A percentile compares a stretch with the other conserved stretches of the same genome.
Conservation (phyloP, 768 basidiomycete species). For the Termitomyces sp. region DNA sequence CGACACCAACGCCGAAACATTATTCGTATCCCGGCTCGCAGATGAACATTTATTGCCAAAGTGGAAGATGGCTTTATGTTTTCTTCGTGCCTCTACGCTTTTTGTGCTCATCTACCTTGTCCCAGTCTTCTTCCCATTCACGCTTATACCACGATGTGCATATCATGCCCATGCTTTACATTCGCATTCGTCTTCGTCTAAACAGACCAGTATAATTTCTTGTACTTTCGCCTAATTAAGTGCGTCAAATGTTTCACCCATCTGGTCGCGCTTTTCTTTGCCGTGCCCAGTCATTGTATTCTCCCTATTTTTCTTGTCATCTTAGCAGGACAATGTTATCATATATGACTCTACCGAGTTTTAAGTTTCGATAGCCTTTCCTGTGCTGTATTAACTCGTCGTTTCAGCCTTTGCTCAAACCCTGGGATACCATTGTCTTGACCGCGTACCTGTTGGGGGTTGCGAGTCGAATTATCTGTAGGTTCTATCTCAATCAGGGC, state of each 20-base stretch:
- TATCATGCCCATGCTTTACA: constrained; percentile 1
- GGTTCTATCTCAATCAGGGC: background rate
- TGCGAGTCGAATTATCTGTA: background rate
- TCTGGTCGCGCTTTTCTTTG: background rate
- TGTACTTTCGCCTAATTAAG: constrained; percentile 12
- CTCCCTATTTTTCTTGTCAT: background rate
- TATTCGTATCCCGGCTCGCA: constrained; percentile 14
- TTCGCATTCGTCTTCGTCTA: constrained; percentile 9
- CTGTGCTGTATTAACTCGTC: constrained; percentile 6
- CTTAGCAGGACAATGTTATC: background rate
- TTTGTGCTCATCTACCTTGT: background rate
- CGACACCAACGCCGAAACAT: constrained; percentile 9
- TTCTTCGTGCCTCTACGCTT: background rate
- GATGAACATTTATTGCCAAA: background rate
- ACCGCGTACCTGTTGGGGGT: background rate
- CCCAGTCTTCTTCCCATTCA: constrained; percentile 1
- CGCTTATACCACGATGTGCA: background rate
- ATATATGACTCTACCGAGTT: background rate
- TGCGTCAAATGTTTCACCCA: background rate
- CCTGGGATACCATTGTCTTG: constrained; percentile 5
- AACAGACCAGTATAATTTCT: background rate
- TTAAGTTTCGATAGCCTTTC: constrained; percentile 1
- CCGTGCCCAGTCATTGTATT: background rate
- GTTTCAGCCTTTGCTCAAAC: background rate
- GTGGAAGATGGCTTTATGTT: constrained; percentile 5